Conservation (phyloP, 495 filamentous ascomycete genomes). For the Trichoderma reesei region DNA sequence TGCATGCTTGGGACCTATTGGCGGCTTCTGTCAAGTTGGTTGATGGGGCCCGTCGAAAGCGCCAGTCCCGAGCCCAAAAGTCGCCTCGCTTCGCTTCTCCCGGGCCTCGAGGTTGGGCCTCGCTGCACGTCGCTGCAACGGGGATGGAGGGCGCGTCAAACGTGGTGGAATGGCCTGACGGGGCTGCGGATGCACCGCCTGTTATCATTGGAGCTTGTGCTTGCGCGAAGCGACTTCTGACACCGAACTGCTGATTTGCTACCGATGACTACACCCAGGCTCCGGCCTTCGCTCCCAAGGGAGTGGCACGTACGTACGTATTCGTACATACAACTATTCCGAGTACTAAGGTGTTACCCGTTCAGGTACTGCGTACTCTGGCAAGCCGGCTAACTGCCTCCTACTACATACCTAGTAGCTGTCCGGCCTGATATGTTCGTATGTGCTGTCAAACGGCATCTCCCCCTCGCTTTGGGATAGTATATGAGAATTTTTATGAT, state of each 20-base stretch:
- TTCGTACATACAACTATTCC: too few relatives aligned
- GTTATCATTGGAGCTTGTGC: not conserved
- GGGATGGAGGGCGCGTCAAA: slow-evolving; percentile 7
- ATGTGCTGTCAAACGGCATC: too few relatives aligned
- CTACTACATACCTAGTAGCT: too few relatives aligned
- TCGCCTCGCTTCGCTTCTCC: slow-evolving; percentile 5
- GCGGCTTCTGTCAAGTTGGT: not conserved
- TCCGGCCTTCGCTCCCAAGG: too few relatives aligned
- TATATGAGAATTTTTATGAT: too few relatives aligned
- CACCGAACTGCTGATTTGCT: not conserved
- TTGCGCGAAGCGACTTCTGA: slow-evolving; percentile 3
- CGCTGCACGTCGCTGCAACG: slow-evolving; percentile 3
- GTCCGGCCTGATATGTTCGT: too few relatives aligned
- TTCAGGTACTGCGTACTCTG: too few relatives aligned
- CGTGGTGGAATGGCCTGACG: slow-evolving; percentile 6
- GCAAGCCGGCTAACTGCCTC: too few relatives aligned
- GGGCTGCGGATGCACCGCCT: not conserved
- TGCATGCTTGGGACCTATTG: not conserved
- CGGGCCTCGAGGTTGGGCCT: slow-evolving; percentile 2
- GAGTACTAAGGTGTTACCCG: too few relatives aligned
- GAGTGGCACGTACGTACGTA: too few relatives aligned
- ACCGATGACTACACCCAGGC: too few relatives aligned
- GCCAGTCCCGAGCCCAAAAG: slow-evolving; percentile 2
- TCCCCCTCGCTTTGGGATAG: too few relatives aligned
- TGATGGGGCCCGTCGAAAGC: not conserved